These are phyloP conservation scores for Backusella macrospora DNA, from an alignment of 192 early-diverging fungal species.

Conservation along the genomic window DNA sequence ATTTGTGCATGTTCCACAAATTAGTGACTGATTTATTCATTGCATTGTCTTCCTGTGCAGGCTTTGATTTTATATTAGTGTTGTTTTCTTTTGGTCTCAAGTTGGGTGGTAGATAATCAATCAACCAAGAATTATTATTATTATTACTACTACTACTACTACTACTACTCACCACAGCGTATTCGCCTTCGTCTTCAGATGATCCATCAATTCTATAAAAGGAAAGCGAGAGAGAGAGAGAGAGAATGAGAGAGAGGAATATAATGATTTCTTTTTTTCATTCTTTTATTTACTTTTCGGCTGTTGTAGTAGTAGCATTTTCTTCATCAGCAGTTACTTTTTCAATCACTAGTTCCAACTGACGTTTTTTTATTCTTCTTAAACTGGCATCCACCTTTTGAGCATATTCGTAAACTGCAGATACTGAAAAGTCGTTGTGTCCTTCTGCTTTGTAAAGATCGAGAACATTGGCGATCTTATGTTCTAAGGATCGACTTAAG, in stretches of 20 bases:
- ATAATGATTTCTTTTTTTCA: background rate
- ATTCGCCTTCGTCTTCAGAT: conserved; percentile 36
- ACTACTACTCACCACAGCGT: conserved; percentile 31
- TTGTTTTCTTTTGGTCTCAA: conserved; percentile 1
- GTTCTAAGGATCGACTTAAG: conserved; percentile 29
- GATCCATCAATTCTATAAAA: background rate
- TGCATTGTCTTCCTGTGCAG: conserved; percentile 50
- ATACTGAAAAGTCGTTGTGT: conserved; percentile 12
- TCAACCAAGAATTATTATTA: conserved; percentile 15
- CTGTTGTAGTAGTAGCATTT: background rate
- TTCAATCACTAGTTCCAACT: conserved; percentile 41
- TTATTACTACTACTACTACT: background rate
- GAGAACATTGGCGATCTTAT: conserved; percentile 27
- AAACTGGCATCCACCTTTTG: conserved; percentile 37
- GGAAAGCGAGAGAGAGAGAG: background rate
- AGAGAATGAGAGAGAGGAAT: background rate
- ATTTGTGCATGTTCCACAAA: conserved; percentile 50
- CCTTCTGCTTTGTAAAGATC: conserved; percentile 34
- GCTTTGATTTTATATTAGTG: conserved; percentile 7
- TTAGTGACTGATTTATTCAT: conserved; percentile 63
- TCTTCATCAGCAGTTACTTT: background rate
- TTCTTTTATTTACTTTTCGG: background rate
- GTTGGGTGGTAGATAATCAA: background rate
- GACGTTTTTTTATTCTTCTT: conserved; percentile 42
- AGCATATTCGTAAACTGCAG: conserved; percentile 38